These are phyloP conservation scores for Backusella morwellensis DNA, from an alignment of 192 early-diverging fungal species.

Conservation along the genomic window DNA sequence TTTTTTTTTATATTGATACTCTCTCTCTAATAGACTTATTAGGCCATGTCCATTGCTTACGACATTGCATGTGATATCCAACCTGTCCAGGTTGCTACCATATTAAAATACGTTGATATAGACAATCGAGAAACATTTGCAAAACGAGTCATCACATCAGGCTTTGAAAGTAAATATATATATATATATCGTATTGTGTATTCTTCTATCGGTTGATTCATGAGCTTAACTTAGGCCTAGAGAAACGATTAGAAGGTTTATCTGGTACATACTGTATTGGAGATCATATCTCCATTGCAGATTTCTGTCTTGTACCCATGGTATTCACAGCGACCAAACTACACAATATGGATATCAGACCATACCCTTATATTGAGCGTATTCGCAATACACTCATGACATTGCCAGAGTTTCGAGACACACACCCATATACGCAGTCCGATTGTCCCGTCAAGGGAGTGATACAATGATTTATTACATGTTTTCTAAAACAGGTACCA, in stretches of 20 bases:
- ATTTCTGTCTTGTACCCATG: conserved; percentile 79
- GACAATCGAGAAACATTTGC: conserved; percentile 57
- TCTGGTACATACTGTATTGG: conserved; percentile 79
- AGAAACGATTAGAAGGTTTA: conserved; percentile 58
- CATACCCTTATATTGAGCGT: conserved; percentile 65
- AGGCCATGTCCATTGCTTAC: conserved; percentile 69
- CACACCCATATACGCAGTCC: conserved; percentile 61
- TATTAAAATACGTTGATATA: conserved; percentile 60
- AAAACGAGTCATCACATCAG: conserved; percentile 49
- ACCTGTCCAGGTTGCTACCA: conserved; percentile 78
- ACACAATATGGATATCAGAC: conserved; percentile 64
- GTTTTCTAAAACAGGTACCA: conserved; percentile 24
- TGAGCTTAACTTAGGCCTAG: conserved; percentile 37
- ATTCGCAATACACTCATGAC: conserved; percentile 55
- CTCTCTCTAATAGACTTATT: no score
- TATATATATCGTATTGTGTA: no score
- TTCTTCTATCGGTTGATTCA: no score
- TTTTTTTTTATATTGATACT: no score
- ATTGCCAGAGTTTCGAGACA: conserved; percentile 63
- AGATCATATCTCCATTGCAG: conserved; percentile 81
- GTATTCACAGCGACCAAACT: conserved; percentile 69
- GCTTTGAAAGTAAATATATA: conserved; percentile 53
- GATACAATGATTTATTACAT: conserved; percentile 4
- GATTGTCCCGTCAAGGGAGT: conserved; percentile 56
- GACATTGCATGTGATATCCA: conserved; percentile 83